phyloP scores from a whole-genome alignment of 129 eudicot species.

The Pulicaria dysenterica region DNA sequence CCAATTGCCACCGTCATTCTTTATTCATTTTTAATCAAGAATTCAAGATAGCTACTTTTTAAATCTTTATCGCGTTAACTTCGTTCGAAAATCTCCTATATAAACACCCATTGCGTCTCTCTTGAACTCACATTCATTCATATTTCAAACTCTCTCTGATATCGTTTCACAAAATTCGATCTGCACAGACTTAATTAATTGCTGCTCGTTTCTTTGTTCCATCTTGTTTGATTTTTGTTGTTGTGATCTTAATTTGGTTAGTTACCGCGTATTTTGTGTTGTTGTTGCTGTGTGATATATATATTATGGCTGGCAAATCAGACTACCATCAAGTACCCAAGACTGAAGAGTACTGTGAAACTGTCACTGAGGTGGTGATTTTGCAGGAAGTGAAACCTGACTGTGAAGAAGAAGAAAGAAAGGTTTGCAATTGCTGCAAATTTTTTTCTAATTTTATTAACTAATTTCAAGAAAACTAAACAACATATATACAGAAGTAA shows the following conservation, averaged over 20 bases:
- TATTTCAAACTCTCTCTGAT: conserved; percentile 21
- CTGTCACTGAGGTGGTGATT: conserved; percentile 24
- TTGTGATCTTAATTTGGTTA: background rate
- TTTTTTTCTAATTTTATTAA: conserved; percentile 28
- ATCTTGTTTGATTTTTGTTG: background rate
- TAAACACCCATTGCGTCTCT: conserved; percentile 31
- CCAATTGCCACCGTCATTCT: conserved; percentile 27
- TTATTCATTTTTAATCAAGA: background rate
- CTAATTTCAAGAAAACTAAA: background rate
- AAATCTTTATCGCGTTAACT: conserved; percentile 9
- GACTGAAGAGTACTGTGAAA: conserved; percentile 32
- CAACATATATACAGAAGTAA: background rate
- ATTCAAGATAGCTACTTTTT: background rate
- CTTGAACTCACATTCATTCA: conserved; percentile 26
- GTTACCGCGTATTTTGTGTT: background rate
- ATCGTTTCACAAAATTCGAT: background rate
- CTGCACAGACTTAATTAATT: background rate
- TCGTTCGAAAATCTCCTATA: conserved; percentile 37
- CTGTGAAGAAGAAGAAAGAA: conserved; percentile 17
- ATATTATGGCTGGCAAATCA: conserved; percentile 31
- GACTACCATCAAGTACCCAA: conserved; percentile 32
- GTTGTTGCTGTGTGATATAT: conserved; percentile 13
- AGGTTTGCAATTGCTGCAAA: conserved; percentile 7
- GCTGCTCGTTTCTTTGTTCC: background rate
- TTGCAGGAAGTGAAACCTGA: conserved; percentile 19